Evolutionary conservation across 1,284 basidiomycete species (phyloP).

Genomic region (Rhodotorula sp.): DNA sequence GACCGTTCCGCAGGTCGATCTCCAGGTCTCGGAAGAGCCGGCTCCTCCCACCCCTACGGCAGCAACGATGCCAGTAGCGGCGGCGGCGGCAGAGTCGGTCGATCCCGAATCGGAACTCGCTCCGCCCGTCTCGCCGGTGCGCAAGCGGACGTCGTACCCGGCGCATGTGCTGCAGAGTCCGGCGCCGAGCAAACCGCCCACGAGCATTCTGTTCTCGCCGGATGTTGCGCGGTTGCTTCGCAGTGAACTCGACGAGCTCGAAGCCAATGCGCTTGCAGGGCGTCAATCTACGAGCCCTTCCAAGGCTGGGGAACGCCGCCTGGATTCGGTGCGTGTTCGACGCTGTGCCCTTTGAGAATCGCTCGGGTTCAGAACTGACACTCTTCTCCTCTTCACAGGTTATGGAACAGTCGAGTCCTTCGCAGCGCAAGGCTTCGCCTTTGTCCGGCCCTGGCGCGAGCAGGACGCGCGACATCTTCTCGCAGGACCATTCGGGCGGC

Average conservation of each 20-base stretch:
- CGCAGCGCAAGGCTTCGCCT: slow-evolving; percentile 11
- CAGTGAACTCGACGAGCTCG: slow-evolving; percentile 39
- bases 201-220: slow-evolving; percentile 34
- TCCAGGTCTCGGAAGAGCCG: background rate
- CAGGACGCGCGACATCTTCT: slow-evolving; percentile 29
- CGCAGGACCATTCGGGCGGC: slow-evolving; percentile 3
- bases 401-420: slow-evolving; percentile 31
- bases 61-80: no score
- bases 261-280: slow-evolving; percentile 25
- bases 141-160: slow-evolving; percentile 10
- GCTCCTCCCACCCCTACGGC: background rate
- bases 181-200: slow-evolving; percentile 16
- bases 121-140: slow-evolving; percentile 17
- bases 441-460: slow-evolving; percentile 14
- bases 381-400: background rate
- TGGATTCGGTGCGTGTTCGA: slow-evolving; percentile 20
- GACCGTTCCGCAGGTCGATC: background rate
- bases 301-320: slow-evolving; percentile 11
- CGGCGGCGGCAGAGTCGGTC: background rate
- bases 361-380: background rate
- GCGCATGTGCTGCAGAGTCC: slow-evolving; percentile 30
- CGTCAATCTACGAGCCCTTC: slow-evolving; percentile 14
- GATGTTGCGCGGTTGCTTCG: slow-evolving; percentile 34
- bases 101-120: no score
- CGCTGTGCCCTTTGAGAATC: no score